Evolutionary conservation across 2,329 filamentous ascomycete species (phyloP), one percentile per base, ranked within the genome.

Genomic region (Fusarium mundagurra): DNA sequence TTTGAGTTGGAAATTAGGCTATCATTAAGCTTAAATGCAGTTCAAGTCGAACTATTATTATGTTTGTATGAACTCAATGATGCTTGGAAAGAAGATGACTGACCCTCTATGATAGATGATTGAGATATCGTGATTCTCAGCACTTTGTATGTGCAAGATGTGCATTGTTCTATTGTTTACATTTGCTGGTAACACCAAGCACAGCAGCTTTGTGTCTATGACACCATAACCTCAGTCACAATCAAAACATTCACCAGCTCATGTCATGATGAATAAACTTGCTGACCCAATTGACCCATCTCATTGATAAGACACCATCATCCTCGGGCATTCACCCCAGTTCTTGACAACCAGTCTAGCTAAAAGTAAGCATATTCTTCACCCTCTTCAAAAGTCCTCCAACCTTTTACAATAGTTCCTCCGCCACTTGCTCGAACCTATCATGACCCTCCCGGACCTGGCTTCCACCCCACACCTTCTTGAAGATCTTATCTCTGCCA

Each of bases 371-470:
- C 43, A 29, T 36, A 24, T 41, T 34, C 12, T 47, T 41, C 12
- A 41, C 59, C 24, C 45, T 57, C 34, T 60, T 73, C 57, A 53
- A 31, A 24, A 45, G 47, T 58, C n/a, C 44, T 55, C 47, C 27
- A 17, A 45, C 29, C 34, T 38, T 48, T 50, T 61, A 74, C 74
- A 75, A 73, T 74, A 76, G 71, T 76, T 76, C 74, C 64, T 63
- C 62, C 47, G 39, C 74, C 72, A 75, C 63, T 16, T 18, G 38
- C n/a, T 54, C 16, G 24, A 58, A 33, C 70, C 74, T 71, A 78
- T 76, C 74, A 67, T 36, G 54, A 67, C 18, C 41, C 36, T 39
- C 50, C 61, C n/a, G 43, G 55, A 65, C 62, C 66, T 63, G 59
- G 67, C 36, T 44, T 45, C 43, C 50, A 59, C 62, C 67, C 66